Evolutionary conservation across 805 yeast genomes (phyloP).

Genomic region (Millerozyma miso): DNA sequence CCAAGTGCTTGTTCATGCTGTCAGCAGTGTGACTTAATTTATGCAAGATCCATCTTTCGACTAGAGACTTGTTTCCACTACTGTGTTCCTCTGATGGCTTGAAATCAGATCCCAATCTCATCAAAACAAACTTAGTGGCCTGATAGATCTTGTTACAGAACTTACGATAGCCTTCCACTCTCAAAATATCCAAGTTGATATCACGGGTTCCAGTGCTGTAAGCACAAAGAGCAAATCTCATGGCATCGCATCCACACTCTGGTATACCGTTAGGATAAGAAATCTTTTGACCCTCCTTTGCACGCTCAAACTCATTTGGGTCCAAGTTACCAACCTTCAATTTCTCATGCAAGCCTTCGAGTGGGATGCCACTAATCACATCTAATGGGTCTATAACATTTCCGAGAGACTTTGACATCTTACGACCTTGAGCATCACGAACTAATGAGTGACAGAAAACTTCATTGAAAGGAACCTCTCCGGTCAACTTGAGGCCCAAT

Average conservation of each 20-base stretch:
- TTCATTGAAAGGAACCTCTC: conserved; percentile 88
- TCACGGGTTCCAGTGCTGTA: conserved; percentile 99
- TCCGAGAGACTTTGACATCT: conserved; percentile 97
- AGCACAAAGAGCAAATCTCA: conserved; percentile 97
- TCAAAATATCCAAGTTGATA: conserved; percentile 88
- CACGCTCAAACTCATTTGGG: conserved; percentile 81
- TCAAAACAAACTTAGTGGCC: conserved; percentile 94
- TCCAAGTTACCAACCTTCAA: conserved; percentile 80
- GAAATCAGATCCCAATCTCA: conserved; percentile 88
- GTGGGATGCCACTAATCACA: conserved; percentile 82
- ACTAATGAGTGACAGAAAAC: conserved; percentile 98
- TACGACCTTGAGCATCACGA: conserved; percentile 98
- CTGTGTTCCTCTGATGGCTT: conserved; percentile 66
- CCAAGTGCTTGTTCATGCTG: conserved; percentile 61
- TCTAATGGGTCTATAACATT: conserved; percentile 95
- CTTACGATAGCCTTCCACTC: conserved; percentile 98
- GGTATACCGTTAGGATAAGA: conserved; percentile 97
- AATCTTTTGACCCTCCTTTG: conserved; percentile 79
- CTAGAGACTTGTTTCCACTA: conserved; percentile 81
- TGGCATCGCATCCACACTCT: conserved; percentile 98
- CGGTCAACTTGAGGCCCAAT: conserved; percentile 85
- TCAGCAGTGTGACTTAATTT: conserved; percentile 70
- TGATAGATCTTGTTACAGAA: conserved; percentile 99
- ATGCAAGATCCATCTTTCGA: conserved; percentile 95
- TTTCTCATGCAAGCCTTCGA: conserved; percentile 75